Base-by-base conservation (phyloP, 768 basidiomycete species). In the Suillus discolor region DNA sequence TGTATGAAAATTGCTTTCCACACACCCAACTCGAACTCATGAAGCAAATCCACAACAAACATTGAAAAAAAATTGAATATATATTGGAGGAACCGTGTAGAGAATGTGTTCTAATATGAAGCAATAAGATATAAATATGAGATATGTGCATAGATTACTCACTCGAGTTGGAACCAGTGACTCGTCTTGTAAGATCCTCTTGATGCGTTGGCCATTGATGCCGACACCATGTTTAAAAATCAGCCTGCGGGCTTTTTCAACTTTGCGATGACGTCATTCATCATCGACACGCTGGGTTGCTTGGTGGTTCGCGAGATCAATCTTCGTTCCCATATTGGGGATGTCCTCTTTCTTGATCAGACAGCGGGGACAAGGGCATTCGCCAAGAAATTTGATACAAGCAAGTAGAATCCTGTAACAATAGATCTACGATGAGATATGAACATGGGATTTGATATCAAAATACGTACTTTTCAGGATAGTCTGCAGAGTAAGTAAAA, bases 71-170 rank as follows among this genome's bases (percentile, higher is more conserved):
- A 57, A 51, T 77, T 69, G 47, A 77, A 65, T 2, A 41, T 61
- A 2, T 16, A 23, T 5, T 9, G 49, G 18, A 7, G 1, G 1
- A 79, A 62, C 0, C 62, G 63, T 11, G 69, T 42, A 0, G 75
- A 74, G 62, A 82, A 82, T 0, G 79, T 74, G 67, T 80, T 82
- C 80, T 82, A 65, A 15, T 25, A 34, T 23, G 8, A 44, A 44
- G 20, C 20, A 6, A 20, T 44, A 2, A 44, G 44, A 8, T 44
- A 44, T 44, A 20, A 3, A 44, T 20, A 8, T 20, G 8, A 20
- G 44, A 44, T 44, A 20, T 1, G 9, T 44, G 7, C 18, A 44
- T 3, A 42, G 12, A 28, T 12, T 23, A 63, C 63, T 18, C 42
- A 72, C 66, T 6, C 8, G 4, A 11, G 65, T 71, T 3, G 71